Conservation (phyloP, 768 basidiomycete genomes). For the Lentinula boryana region DNA sequence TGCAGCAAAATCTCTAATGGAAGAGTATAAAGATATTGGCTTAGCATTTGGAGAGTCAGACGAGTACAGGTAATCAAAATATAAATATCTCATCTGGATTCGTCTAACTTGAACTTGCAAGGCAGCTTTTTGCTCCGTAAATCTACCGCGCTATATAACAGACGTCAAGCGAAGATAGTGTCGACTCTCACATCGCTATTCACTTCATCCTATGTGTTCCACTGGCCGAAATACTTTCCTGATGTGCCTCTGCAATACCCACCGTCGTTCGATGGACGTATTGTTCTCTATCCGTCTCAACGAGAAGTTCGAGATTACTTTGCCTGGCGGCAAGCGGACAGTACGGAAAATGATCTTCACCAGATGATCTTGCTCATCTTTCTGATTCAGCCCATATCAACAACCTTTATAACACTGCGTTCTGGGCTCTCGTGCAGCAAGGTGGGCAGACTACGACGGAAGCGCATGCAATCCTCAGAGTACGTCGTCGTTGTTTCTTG, state of each 20-base stretch:
- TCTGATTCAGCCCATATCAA: slow-evolving; percentile 80
- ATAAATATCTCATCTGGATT: not conserved
- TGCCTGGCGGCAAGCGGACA: slow-evolving; percentile 93
- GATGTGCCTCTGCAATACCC: slow-evolving; percentile 68
- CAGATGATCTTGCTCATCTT: slow-evolving; percentile 2
- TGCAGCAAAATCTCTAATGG: slow-evolving; percentile 78
- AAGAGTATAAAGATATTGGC: slow-evolving; percentile 75
- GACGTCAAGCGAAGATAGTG: slow-evolving; percentile 82
- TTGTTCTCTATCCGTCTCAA: slow-evolving; percentile 72
- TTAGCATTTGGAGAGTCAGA: slow-evolving; percentile 96
- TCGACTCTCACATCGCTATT: slow-evolving; percentile 81
- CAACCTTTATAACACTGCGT: slow-evolving; percentile 93
- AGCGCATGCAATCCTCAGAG: slow-evolving; percentile 77
- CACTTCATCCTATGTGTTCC: slow-evolving; percentile 84
- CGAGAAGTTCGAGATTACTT: slow-evolving; percentile 86
- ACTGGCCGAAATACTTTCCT: slow-evolving; percentile 81
- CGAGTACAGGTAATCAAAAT: slow-evolving; percentile 73
- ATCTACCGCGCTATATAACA: slow-evolving; percentile 72
- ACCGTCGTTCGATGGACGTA: slow-evolving; percentile 89
- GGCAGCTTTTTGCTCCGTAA: slow-evolving; percentile 81
- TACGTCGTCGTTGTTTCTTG: slow-evolving; percentile 24
- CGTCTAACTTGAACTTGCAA: not conserved
- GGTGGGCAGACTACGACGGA: slow-evolving; percentile 73
- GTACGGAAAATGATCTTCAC: slow-evolving; percentile 39
- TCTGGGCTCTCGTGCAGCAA: slow-evolving; percentile 89